Evolutionary conservation across 2,329 filamentous ascomycete genomes (phyloP), one percentile per base, ranked within the genome.

Genomic region (Sporothrix euskadiensis): DNA sequence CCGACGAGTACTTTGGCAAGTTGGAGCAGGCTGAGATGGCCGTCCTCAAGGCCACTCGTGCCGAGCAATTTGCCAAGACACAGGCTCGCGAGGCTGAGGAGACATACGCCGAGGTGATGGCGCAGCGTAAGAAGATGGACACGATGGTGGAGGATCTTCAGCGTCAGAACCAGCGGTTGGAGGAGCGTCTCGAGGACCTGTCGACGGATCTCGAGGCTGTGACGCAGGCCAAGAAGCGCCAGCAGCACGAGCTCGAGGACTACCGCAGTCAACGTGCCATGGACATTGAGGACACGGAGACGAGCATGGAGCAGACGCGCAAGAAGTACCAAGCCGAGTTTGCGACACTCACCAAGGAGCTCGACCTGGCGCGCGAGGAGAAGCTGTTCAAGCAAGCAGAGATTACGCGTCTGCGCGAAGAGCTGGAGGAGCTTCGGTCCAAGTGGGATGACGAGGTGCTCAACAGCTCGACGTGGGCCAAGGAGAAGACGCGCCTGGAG

Each of bases 401-500:
- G 82, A 97, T 95, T 76, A 88, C 91, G 19, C 90, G 94, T 61
- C 87, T 99, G 71, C 91, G 95, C n/a, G 95, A 98, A 80, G 96
- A 99, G 82, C 89, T 98, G 32, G 96, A 99, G 78, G 94, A 97
- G 78, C 87, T 98, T 74, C 90, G 96, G 77, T 94, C 91, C 77
- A 98, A 98, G 83, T 98, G 96, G 95, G 96, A 99, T 79, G 94
- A 98, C 78, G 95, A 99, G 83, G 94, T 98, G 12, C 89, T 98
- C 78, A 98, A 98, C 83, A 97, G 94, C 82, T 97, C 94, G 19
- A 97, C 95, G 0, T 98, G 96, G 94, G 94, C 94, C 14, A 99
- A 99, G 84, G 95, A 99, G 83, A 98, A 98, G 85, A 88, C 94
- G 19, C 91, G 95, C 19, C 87, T 99, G 56, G 95, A 98, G 81